phyloP scores from a whole-genome alignment of 2,329 filamentous ascomycete genomes.

The Arachnopeziza araneosa region DNA sequence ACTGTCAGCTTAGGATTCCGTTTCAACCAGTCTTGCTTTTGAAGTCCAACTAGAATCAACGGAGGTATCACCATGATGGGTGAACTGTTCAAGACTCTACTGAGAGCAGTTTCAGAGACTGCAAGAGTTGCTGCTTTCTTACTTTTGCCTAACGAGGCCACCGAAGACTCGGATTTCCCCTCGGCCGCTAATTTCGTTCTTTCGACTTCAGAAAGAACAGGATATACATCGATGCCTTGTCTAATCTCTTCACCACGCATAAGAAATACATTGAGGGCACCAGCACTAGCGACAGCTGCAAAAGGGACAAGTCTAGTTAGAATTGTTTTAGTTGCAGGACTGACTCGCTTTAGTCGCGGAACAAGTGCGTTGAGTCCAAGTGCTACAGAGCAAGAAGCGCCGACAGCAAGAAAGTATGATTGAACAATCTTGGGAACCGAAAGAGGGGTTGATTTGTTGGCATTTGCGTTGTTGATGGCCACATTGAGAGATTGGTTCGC shows the following conservation, averaged over 20 bases:
- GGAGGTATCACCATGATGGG: constrained; percentile 97
- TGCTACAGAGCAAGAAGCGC: constrained; percentile 89
- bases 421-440: constrained; percentile 74
- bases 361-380: constrained; percentile 88
- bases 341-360: constrained; percentile 71
- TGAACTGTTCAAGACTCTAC: constrained; percentile 85
- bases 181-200: constrained; percentile 50
- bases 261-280: constrained; percentile 89
- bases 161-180: constrained; percentile 56
- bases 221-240: constrained; percentile 87
- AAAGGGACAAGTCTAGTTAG: constrained; percentile 90
- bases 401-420: constrained; percentile 88
- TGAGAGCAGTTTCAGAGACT: constrained; percentile 87
- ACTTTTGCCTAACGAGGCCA: constrained; percentile 75
- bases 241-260: constrained; percentile 97
- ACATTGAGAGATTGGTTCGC: constrained; percentile 98
- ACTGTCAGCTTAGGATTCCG: constrained; percentile 68
- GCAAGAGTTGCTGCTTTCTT: constrained; percentile 83
- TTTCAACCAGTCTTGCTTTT: constrained; percentile 78
- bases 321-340: constrained; percentile 68
- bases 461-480: constrained; percentile 94
- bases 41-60: constrained; percentile 75
- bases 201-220: constrained; percentile 66
- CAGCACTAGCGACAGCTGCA: constrained; percentile 86
- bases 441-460: constrained; percentile 93